phyloP scores from a whole-genome alignment of 2,329 filamentous ascomycete genomes.

The Daldinia sp. region DNA sequence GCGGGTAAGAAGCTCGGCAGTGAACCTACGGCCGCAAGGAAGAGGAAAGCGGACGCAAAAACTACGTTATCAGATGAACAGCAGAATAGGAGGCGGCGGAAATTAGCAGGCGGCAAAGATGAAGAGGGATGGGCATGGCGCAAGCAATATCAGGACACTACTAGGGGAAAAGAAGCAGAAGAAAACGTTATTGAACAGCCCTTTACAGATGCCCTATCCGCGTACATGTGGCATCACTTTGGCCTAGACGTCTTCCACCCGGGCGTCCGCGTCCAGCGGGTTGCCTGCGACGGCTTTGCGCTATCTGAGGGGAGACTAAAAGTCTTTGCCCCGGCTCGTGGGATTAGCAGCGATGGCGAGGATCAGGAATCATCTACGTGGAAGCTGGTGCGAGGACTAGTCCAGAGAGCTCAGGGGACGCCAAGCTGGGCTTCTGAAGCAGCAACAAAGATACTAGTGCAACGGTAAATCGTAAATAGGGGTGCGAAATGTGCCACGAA shows the following conservation, averaged over 20 bases:
- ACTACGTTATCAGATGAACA: slow-evolving; percentile 34
- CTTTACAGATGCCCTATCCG: slow-evolving; percentile 64
- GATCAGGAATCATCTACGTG: slow-evolving; percentile 23
- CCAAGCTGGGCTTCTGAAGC: slow-evolving; percentile 20
- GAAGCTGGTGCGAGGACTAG: slow-evolving; percentile 38
- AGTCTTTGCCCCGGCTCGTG: slow-evolving; percentile 52
- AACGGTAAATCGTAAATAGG: neutral
- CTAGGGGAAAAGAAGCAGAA: neutral
- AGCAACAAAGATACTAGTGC: slow-evolving; percentile 6
- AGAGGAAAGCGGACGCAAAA: slow-evolving; percentile 26
- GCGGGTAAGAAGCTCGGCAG: slow-evolving; percentile 53
- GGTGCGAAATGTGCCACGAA: neutral
- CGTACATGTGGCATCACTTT: slow-evolving; percentile 65
- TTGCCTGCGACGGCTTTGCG: slow-evolving; percentile 68
- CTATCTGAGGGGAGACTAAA: slow-evolving; percentile 66
- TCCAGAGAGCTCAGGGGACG: slow-evolving; percentile 27
- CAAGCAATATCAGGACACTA: slow-evolving; percentile 1
- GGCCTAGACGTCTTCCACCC: slow-evolving; percentile 68
- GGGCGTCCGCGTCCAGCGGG: slow-evolving; percentile 63
- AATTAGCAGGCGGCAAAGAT: slow-evolving; percentile 59
- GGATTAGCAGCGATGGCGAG: slow-evolving; percentile 1
- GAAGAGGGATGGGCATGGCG: slow-evolving; percentile 69
- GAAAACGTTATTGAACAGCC: slow-evolving; percentile 51
- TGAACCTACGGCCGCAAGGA: slow-evolving; percentile 42
- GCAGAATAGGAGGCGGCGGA: slow-evolving; percentile 55